phyloP scores from a whole-genome alignment of 805 yeast species.

The Yarrowia sp. region DNA sequence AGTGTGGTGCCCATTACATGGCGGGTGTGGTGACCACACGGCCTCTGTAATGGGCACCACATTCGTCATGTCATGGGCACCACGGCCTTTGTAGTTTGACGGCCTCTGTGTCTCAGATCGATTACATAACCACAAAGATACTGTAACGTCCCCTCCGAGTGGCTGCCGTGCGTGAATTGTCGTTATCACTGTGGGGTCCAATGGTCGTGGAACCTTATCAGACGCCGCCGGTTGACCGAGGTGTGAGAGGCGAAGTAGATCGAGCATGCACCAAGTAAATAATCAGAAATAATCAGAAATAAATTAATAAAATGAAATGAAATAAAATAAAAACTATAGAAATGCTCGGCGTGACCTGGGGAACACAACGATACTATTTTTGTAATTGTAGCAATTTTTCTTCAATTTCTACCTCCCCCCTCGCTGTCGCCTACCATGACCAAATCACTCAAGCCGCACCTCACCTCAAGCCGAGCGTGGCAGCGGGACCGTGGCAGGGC shows the following conservation, averaged over 20 bases:
- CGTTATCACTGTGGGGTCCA: not conserved
- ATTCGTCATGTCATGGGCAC: not conserved
- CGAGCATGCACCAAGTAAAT: not conserved
- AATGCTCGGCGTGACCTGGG: not conserved
- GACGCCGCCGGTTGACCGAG: conserved; percentile 17
- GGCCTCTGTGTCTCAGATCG: too few species aligned
- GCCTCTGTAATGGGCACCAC: not conserved
- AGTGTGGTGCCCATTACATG: too few species aligned
- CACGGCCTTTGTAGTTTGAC: not conserved
- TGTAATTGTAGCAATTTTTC: too few species aligned
- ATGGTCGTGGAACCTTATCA: not conserved
- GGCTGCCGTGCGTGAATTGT: not conserved
- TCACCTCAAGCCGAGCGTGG: too few species aligned
- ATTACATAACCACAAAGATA: too few species aligned
- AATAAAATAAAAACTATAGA: not conserved
- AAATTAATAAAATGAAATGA: not conserved
- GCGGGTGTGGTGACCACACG: not conserved
- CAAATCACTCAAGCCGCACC: not conserved
- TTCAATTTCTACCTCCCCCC: too few species aligned
- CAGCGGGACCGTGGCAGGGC: too few species aligned
- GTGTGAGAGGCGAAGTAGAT: not conserved
- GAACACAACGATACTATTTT: too few species aligned
- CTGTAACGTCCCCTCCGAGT: not conserved
- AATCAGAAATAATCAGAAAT: too few species aligned
- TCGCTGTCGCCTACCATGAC: not conserved